These are phyloP conservation scores for Geotrichum europaeum DNA, from an alignment of 1,139 yeast species.

Conservation along the genomic window DNA sequence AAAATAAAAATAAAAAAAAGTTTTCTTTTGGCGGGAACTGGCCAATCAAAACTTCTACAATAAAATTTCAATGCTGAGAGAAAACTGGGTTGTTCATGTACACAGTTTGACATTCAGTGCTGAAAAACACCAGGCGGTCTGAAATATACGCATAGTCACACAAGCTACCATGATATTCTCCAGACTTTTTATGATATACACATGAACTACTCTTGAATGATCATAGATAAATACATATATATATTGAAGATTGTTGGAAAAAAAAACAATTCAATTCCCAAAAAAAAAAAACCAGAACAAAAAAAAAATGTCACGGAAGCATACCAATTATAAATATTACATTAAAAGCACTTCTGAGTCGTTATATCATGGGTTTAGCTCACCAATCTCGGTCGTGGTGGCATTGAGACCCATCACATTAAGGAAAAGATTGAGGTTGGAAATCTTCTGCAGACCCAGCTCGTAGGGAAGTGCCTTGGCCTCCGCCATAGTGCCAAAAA, in stretches of 20 bases:
- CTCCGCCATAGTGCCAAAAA: constrained; percentile 79
- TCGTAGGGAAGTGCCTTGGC: constrained; percentile 64
- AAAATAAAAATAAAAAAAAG: not conserved
- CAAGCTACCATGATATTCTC: not conserved
- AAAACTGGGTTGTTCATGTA: not conserved
- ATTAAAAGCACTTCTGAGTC: not conserved
- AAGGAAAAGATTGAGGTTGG: constrained; percentile 83
- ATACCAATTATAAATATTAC: not conserved
- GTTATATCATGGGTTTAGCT: constrained; percentile 22
- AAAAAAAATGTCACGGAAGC: not conserved
- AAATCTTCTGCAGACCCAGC: constrained; percentile 54
- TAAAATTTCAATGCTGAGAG: not conserved
- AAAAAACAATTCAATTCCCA: not conserved
- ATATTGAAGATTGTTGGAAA: not conserved
- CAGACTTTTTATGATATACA: no score
- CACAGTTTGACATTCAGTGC: not conserved
- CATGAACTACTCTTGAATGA: no score
- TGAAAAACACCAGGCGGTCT: not conserved
- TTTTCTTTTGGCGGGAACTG: not conserved
- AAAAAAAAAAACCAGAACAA: not conserved
- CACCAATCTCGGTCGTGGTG: constrained; percentile 42
- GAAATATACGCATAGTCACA: not conserved
- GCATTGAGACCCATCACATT: constrained; percentile 97
- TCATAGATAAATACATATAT: not conserved
- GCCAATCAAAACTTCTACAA: not conserved